phyloP scores from a whole-genome alignment of 2,329 filamentous ascomycete species.

The Rachicladosporium sp. region DNA sequence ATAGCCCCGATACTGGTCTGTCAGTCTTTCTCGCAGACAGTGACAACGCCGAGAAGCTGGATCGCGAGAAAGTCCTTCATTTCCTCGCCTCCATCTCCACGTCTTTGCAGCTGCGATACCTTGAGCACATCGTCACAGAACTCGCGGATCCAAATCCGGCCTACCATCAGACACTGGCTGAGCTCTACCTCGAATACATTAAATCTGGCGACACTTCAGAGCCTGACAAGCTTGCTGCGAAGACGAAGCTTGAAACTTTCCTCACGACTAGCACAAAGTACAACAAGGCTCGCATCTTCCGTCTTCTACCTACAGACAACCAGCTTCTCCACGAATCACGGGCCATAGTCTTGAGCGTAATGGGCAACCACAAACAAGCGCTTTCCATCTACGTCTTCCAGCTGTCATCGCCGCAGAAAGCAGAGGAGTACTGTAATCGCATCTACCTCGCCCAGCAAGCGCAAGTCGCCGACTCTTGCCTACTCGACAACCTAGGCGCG shows the following conservation, averaged over 20 bases:
- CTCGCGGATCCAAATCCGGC: slow-evolving; percentile 73
- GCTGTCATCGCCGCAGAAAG: slow-evolving; percentile 72
- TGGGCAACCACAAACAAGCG: slow-evolving; percentile 90
- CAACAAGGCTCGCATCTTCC: slow-evolving; percentile 53
- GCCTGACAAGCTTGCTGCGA: slow-evolving; percentile 19
- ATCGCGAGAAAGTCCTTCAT: slow-evolving; percentile 59
- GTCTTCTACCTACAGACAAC: slow-evolving; percentile 67
- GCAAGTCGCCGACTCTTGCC: slow-evolving; percentile 9
- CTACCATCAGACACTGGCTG: slow-evolving; percentile 73
- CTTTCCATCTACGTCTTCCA: slow-evolving; percentile 97
- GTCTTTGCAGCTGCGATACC: slow-evolving; percentile 63
- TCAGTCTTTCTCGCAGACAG: slow-evolving; percentile 88
- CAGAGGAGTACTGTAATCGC: slow-evolving; percentile 95
- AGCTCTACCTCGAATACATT: slow-evolving; percentile 52
- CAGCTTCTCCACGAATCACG: slow-evolving; percentile 77
- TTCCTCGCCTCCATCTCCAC: slow-evolving; percentile 62
- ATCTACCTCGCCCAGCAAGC: slow-evolving; percentile 49
- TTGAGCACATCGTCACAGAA: slow-evolving; percentile 84
- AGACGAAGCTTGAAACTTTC: slow-evolving; percentile 57
- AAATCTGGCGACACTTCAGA: slow-evolving; percentile 28
- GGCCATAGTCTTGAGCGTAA: slow-evolving; percentile 83
- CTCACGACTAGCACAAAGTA: slow-evolving; percentile 67
- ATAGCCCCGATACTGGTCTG: slow-evolving; percentile 66
- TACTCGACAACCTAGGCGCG: slow-evolving; percentile 7
- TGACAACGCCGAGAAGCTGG: slow-evolving; percentile 84